Percentiles rank a stretch among this genome's conserved stretches.
Evolutionary conservation across 164 flowering plant genomes (phyloP).

Genomic region (Malania oleifera): DNA sequence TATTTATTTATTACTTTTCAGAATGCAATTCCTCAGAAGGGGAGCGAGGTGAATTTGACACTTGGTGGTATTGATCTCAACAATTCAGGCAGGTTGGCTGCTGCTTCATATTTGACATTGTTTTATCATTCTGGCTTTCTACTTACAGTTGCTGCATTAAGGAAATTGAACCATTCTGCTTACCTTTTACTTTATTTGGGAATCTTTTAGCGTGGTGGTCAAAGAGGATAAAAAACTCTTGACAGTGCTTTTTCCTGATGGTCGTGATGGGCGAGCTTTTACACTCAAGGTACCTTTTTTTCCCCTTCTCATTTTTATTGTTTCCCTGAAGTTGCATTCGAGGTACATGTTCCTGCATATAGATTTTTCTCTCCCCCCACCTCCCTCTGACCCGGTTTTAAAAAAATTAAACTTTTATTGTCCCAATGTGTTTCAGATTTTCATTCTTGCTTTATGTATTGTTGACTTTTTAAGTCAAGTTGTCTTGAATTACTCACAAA

Average conservation of each 20-base stretch:
- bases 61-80: constrained; percentile 99
- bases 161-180: neutral
- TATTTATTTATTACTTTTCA: constrained; percentile 25
- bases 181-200: constrained; percentile 4
- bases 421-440: neutral
- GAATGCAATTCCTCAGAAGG: constrained; percentile 72
- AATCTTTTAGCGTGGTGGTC: constrained; percentile 65
- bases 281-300: constrained; percentile 74
- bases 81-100: constrained; percentile 96
- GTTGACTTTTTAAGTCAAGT: too few relatives aligned
- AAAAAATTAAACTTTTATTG: too few relatives aligned
- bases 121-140: constrained; percentile 7
- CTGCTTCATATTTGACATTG: constrained; percentile 10
- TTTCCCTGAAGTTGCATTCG: neutral
- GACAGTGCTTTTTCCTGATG: constrained; percentile 94
- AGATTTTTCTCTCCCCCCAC: too few relatives aligned
- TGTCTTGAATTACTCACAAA: too few relatives aligned
- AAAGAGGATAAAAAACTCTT: constrained; percentile 86
- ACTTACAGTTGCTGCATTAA: neutral
- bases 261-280: constrained; percentile 92
- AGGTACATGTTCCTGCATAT: too few relatives aligned
- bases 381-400: too few relatives aligned
- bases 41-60: constrained; percentile 81
- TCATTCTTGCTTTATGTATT: constrained; percentile 1
- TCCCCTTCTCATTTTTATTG: neutral